A percentile compares a stretch with the other conserved stretches of the same genome.
Evolutionary conservation across 495 filamentous ascomycete species (phyloP).

Genomic region (Neurospora discreta): DNA sequence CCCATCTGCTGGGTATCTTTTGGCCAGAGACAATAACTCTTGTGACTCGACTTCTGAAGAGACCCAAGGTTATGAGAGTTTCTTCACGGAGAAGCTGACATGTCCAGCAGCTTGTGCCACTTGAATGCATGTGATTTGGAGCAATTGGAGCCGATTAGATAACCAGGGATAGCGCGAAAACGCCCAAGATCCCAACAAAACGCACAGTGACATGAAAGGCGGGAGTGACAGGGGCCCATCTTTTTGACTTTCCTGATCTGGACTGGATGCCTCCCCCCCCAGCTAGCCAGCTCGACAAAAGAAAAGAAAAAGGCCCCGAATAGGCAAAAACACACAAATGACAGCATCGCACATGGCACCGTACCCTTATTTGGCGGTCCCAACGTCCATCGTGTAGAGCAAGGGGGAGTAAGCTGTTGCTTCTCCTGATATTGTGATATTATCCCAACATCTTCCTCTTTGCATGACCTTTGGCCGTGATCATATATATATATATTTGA

Average conservation of each 20-base stretch:
- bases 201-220: not conserved
- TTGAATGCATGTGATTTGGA: not conserved
- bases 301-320: too few relatives aligned
- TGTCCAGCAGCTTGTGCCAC: not conserved
- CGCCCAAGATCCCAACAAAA: constrained; percentile 7
- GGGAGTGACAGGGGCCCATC: not conserved
- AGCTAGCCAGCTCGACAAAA: constrained; percentile 1
- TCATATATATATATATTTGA: too few relatives aligned
- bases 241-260: not conserved
- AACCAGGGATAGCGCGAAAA: not conserved
- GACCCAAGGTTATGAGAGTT: not conserved
- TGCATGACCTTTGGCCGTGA: not conserved
- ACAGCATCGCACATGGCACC: constrained; percentile 12
- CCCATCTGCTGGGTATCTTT: not conserved
- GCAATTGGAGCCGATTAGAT: not conserved
- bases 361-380: not conserved
- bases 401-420: not conserved
- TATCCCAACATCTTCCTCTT: not conserved
- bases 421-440: not conserved
- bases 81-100: not conserved
- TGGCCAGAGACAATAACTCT: not conserved
- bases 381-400: not conserved
- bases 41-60: not conserved
- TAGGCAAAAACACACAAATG: too few relatives aligned
- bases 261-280: not conserved